phyloP scores from a whole-genome alignment of 179 eudicot genomes.

The Actinidia polygama region DNA sequence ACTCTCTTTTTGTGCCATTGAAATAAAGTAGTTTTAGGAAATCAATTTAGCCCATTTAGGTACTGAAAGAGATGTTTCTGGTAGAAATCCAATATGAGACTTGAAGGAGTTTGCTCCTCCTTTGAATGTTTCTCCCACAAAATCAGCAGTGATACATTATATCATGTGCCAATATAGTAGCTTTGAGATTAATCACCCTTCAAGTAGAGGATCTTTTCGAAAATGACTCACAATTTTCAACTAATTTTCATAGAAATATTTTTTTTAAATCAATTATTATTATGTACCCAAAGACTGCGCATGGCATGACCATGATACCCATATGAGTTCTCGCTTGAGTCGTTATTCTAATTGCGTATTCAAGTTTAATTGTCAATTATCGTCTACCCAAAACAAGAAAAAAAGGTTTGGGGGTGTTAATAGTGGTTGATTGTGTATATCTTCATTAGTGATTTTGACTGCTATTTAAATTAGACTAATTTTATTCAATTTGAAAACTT shows the following conservation, averaged over 20 bases:
- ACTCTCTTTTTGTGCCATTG: neutral
- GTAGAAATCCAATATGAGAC: neutral
- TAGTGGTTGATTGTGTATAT: too few species aligned
- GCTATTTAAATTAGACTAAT: too few species aligned
- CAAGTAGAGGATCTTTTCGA: neutral
- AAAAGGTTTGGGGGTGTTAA: too few species aligned
- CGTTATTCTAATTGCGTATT: neutral
- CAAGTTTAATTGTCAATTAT: neutral
- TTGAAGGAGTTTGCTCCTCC: neutral
- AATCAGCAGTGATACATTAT: too few species aligned
- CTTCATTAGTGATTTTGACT: too few species aligned
- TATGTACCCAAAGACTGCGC: neutral
- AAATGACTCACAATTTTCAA: too few species aligned
- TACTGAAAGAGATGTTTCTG: slow-evolving; percentile 18
- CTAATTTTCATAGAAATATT: too few species aligned
- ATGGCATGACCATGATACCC: neutral
- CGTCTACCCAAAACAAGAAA: too few species aligned
- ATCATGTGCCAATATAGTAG: neutral
- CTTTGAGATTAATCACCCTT: neutral
- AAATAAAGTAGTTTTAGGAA: neutral
- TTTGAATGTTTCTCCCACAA: neutral
- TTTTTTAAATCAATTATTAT: neutral
- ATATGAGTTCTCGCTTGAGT: too few species aligned
- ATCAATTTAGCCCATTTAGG: slow-evolving; percentile 11
- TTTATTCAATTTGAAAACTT: too few species aligned